Evolutionary conservation across 345 rosid genomes (phyloP).

Genomic region (Gossypium herbaceum): DNA sequence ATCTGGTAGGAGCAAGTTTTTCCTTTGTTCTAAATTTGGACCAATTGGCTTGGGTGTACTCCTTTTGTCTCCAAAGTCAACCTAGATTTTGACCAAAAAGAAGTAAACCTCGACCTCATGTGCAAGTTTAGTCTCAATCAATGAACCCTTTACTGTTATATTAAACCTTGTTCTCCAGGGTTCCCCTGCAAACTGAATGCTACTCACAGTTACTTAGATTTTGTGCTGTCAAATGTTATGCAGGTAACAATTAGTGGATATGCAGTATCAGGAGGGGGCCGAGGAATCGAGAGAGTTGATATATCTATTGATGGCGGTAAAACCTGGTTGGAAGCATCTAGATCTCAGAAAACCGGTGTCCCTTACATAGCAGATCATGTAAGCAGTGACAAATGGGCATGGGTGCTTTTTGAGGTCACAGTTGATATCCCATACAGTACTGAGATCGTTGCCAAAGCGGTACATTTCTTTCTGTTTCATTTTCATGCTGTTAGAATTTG

Average conservation of each 20-base stretch:
- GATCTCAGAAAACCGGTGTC: slow-evolving; percentile 58
- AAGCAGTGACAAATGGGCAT: slow-evolving; percentile 87
- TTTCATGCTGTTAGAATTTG: not conserved
- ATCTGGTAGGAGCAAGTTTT: not conserved
- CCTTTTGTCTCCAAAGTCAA: not conserved
- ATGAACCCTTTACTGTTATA: not conserved
- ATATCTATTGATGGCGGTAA: slow-evolving; percentile 87
- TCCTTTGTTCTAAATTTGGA: not conserved
- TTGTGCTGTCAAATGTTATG: slow-evolving; percentile 5
- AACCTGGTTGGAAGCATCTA: slow-evolving; percentile 83
- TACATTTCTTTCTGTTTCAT: slow-evolving; percentile 23
- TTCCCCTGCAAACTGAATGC: not conserved
- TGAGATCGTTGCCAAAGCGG: slow-evolving; percentile 88
- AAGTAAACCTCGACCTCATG: not conserved
- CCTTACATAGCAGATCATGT: slow-evolving; percentile 56
- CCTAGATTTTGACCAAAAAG: slow-evolving; percentile 8
- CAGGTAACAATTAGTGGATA: slow-evolving; percentile 82
- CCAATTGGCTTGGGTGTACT: not conserved
- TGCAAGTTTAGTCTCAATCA: slow-evolving; percentile 8
- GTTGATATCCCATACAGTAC: slow-evolving; percentile 50
- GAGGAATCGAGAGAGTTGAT: slow-evolving; percentile 95
- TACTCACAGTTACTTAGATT: not conserved
- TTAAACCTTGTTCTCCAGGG: not conserved
- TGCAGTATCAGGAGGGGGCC: slow-evolving; percentile 95
- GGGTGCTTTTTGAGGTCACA: slow-evolving; percentile 82